A percentile compares a stretch with the other conserved stretches of the same genome.
Conservation (phyloP, 257 asterid genomes). For the Echium plantagineum region DNA sequence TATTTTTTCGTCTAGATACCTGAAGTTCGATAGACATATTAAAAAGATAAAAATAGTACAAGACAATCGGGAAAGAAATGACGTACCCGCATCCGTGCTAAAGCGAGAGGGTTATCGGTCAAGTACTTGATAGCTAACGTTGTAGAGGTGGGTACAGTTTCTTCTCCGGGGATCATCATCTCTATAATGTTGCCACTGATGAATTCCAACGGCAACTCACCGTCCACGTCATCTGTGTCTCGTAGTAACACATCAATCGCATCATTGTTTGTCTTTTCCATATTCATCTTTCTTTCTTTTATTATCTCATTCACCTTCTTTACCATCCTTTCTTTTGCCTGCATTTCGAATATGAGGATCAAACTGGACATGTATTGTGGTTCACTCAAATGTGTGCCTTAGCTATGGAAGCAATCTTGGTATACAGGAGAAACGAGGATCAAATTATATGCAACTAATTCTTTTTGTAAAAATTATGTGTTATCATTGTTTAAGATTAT, state of each 20-base stretch:
- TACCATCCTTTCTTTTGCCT: slow-evolving; percentile 67
- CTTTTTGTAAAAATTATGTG: too few relatives aligned
- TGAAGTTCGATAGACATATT: too few relatives aligned
- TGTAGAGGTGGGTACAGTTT: slow-evolving; percentile 77
- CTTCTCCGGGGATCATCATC: slow-evolving; percentile 97
- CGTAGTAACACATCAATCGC: slow-evolving; percentile 61
- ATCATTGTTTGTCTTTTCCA: slow-evolving; percentile 30
- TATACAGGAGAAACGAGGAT: too few relatives aligned
- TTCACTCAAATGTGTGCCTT: too few relatives aligned
- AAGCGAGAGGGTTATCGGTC: slow-evolving; percentile 49
- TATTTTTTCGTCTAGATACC: too few relatives aligned
- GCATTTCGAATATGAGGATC: background rate
- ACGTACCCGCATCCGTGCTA: slow-evolving; percentile 60
- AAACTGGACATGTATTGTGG: background rate
- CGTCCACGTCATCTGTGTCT: slow-evolving; percentile 35
- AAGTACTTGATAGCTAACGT: slow-evolving; percentile 78
- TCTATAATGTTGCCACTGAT: slow-evolving; percentile 65
- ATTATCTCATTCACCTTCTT: slow-evolving; percentile 44
- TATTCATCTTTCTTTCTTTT: slow-evolving; percentile 32
- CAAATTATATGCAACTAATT: too few relatives aligned
- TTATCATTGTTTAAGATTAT: too few relatives aligned
- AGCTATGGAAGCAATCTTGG: too few relatives aligned
- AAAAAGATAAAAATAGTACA: too few relatives aligned
- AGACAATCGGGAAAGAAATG: too few relatives aligned
- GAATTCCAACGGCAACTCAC: slow-evolving; percentile 40